These are phyloP conservation scores for Apiospora marii DNA, from an alignment of 2,329 filamentous ascomycete species.

Conservation along the genomic window DNA sequence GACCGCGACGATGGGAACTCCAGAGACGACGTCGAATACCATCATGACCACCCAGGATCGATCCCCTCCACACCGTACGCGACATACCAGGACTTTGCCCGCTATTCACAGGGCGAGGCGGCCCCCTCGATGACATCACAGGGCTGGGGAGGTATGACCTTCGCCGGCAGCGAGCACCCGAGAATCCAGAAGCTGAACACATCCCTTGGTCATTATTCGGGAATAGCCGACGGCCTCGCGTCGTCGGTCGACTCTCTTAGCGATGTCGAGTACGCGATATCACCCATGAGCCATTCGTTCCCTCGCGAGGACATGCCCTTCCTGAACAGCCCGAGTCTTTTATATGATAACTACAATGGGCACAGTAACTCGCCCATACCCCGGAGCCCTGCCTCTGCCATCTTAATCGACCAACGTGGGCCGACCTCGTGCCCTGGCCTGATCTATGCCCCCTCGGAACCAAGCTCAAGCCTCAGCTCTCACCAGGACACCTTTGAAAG, in stretches of 20 bases:
- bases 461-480: constrained; percentile 66
- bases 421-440: constrained; percentile 69
- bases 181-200: constrained; percentile 54
- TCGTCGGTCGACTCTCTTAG: constrained; percentile 67
- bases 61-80: constrained; percentile 47
- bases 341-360: constrained; percentile 64
- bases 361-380: constrained; percentile 59
- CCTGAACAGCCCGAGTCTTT: constrained; percentile 61
- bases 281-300: constrained; percentile 62
- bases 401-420: constrained; percentile 64
- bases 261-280: constrained; percentile 66
- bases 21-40: constrained; percentile 48
- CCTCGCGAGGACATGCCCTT: constrained; percentile 63
- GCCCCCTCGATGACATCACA: constrained; percentile 50
- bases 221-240: constrained; percentile 44
- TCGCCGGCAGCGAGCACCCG: constrained; percentile 48
- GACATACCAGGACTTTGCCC: constrained; percentile 58
- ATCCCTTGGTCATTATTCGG: constrained; percentile 27
- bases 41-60: constrained; percentile 49
- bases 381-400: constrained; percentile 62
- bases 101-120: constrained; percentile 56
- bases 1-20: constrained; percentile 45
- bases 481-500: constrained; percentile 66
- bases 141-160: constrained; percentile 57
- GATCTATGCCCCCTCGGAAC: constrained; percentile 67